phyloP scores from a whole-genome alignment of 805 yeast species.

The Starmerella riodocensis region DNA sequence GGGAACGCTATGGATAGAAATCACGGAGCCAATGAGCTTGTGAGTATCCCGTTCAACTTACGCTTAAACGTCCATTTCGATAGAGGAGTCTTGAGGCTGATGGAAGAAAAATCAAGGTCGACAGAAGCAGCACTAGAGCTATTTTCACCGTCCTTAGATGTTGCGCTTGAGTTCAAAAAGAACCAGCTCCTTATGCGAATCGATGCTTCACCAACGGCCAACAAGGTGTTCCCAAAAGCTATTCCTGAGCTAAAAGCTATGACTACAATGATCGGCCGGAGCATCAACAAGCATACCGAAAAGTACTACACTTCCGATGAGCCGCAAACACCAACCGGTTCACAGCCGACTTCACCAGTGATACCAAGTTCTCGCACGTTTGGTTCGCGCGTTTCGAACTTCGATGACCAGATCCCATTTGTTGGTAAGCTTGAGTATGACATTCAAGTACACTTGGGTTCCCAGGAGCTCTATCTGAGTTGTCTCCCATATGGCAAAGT shows the following conservation, averaged over 20 bases:
- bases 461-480: conserved; percentile 63
- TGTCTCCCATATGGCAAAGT: conserved; percentile 93
- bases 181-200: conserved; percentile 34
- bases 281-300: conserved; percentile 28
- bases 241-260: conserved; percentile 38
- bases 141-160: conserved; percentile 61
- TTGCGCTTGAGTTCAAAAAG: conserved; percentile 38
- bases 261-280: conserved; percentile 30
- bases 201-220: conserved; percentile 55
- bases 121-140: conserved; percentile 33
- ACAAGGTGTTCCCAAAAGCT: conserved; percentile 56
- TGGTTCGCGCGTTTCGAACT: too few relatives aligned
- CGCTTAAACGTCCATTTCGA: conserved; percentile 14
- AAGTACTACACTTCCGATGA: neutral
- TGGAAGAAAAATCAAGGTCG: conserved; percentile 20
- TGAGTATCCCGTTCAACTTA: conserved; percentile 9
- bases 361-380: neutral
- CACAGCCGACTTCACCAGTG: neutral
- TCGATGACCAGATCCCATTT: too few relatives aligned
- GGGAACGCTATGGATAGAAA: neutral
- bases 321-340: neutral
- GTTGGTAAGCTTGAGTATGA: conserved; percentile 7
- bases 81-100: conserved; percentile 14
- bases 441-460: conserved; percentile 40
- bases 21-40: neutral